Evolutionary conservation across 169 alveolate species (phyloP).

Genomic region (Besnoitia besnoiti): DNA sequence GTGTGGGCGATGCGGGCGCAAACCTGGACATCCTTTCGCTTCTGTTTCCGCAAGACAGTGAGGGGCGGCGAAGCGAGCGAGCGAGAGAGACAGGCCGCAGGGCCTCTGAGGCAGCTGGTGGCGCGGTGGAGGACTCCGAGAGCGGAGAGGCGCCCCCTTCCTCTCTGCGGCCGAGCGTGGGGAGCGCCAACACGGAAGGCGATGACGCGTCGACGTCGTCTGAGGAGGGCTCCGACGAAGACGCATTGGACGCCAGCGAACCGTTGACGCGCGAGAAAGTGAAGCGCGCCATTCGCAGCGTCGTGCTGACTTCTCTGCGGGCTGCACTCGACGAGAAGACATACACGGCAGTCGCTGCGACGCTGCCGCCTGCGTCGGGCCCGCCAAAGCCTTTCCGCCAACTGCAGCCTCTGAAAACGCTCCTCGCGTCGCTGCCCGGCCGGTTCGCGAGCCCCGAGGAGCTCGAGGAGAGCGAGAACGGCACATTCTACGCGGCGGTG

Average conservation of each 20-base stretch:
- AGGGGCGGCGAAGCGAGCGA: neutral
- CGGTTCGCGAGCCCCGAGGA: neutral
- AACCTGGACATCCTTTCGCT: neutral
- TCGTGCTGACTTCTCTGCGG: neutral
- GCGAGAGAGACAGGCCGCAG: neutral
- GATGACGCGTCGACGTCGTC: neutral
- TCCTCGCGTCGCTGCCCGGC: neutral
- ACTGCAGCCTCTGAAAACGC: neutral
- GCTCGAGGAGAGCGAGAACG: neutral
- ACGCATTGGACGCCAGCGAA: neutral
- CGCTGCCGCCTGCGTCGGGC: neutral
- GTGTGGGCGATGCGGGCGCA: neutral
- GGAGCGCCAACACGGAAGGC: neutral
- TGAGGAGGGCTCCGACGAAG: neutral
- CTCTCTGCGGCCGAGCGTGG: neutral
- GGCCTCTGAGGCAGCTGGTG: neutral
- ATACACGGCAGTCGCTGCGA: neutral
- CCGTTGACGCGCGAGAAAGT: neutral
- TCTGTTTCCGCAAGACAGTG: neutral
- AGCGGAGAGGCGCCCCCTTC: neutral
- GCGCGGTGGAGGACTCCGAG: neutral
- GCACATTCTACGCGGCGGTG: neutral
- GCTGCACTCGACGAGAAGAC: neutral
- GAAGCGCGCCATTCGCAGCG: neutral
- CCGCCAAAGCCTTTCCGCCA: neutral